A percentile compares a stretch with the other conserved stretches of the same genome.
These are phyloP conservation scores for Ogataea methanolica DNA, from an alignment of 805 yeast species.

Conservation along the genomic window DNA sequence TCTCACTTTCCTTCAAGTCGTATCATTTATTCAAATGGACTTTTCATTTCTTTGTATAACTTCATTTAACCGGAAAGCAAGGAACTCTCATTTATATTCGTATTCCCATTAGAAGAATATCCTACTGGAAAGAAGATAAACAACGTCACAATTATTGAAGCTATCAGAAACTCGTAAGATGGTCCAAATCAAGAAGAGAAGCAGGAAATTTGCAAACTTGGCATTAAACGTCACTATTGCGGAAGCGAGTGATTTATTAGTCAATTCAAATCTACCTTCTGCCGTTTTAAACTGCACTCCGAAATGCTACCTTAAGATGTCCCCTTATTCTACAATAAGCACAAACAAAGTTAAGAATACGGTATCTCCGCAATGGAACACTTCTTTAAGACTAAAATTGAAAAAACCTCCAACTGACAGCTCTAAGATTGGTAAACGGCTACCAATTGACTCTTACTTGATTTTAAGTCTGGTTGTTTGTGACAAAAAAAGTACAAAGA, in stretches of 20 bases:
- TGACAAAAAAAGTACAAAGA: conserved; percentile 19
- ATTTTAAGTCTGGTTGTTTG: conserved; percentile 12
- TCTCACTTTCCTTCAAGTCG: too few species aligned
- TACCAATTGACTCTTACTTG: conserved; percentile 11
- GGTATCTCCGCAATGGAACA: conserved; percentile 17
- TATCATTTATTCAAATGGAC: too few species aligned
- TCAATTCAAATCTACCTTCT: conserved; percentile 2
- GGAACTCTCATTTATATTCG: too few species aligned
- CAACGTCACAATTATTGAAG: too few species aligned
- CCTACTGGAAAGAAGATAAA: too few species aligned
- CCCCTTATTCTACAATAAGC: conserved; percentile 11
- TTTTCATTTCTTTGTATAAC: too few species aligned
- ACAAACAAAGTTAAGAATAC: conserved; percentile 13
- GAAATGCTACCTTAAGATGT: conserved; percentile 14
- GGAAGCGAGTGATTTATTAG: conserved; percentile 16
- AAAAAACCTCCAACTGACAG: conserved; percentile 12
- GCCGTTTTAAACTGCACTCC: conserved; percentile 15
- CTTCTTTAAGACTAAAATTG: conserved; percentile 10
- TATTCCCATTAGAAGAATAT: too few species aligned
- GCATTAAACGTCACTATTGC: conserved; percentile 12
- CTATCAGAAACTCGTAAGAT: too few species aligned
- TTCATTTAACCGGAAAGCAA: too few species aligned
- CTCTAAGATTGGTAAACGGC: conserved; percentile 3
- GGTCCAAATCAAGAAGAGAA: too few species aligned
- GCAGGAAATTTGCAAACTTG: conserved; percentile 6